Evolutionary conservation across 2,329 filamentous ascomycete species (phyloP).

Genomic region (Sphaerulina vaccinii): DNA sequence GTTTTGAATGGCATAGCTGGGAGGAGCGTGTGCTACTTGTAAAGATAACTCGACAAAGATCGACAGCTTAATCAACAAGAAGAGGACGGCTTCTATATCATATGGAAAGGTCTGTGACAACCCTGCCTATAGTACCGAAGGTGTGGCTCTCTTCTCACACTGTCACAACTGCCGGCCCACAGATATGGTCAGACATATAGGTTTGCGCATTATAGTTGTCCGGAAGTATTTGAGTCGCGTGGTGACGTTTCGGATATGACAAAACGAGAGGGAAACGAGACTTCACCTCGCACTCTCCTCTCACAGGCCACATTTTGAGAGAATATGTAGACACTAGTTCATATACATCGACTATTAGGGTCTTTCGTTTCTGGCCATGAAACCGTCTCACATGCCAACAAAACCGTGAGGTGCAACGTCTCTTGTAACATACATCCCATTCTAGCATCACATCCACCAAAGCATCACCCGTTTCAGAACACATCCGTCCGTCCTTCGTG

Average conservation of each 20-base stretch:
- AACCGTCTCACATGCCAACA: neutral
- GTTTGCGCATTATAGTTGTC: no score
- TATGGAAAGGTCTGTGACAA: neutral
- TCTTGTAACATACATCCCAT: constrained; percentile 4
- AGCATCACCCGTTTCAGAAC: neutral
- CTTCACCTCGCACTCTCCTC: no score
- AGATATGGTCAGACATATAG: no score
- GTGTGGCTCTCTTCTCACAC: neutral
- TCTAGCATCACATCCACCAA: neutral
- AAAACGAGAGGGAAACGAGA: no score
- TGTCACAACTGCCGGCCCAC: no score
- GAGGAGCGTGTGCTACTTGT: neutral
- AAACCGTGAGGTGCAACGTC: constrained; percentile 1
- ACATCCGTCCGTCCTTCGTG: neutral
- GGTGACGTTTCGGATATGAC: no score
- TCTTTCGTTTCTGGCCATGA: neutral
- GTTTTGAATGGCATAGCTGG: neutral
- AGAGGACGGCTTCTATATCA: neutral
- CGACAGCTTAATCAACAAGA: neutral
- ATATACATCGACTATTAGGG: neutral
- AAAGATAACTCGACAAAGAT: neutral
- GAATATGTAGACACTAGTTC: no score
- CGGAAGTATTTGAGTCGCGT: no score
- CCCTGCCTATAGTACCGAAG: neutral
- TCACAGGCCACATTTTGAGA: no score